phyloP scores from a whole-genome alignment of 2,329 filamentous ascomycete species.

The Leptographium radiaticola region DNA sequence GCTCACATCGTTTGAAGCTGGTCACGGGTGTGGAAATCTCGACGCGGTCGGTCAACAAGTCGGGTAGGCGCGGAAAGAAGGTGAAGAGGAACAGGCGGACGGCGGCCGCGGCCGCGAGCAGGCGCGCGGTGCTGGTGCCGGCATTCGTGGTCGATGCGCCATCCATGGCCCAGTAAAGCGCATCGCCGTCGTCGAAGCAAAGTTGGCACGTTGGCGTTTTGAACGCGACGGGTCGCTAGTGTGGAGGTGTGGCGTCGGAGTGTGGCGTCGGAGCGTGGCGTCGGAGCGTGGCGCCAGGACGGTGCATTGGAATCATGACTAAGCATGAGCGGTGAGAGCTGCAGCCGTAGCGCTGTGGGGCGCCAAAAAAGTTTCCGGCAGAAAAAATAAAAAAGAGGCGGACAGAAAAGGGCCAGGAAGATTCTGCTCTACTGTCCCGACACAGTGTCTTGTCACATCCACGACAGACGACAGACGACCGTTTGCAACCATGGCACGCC shows the following conservation, averaged over 20 bases:
- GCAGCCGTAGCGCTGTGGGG: background rate
- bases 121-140: constrained; percentile 37
- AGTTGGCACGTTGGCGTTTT: background rate
- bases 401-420: background rate
- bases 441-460: too few relatives aligned
- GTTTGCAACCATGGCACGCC: constrained; percentile 44
- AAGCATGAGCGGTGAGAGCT: background rate
- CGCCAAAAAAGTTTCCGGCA: constrained; percentile 3
- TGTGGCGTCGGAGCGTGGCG: background rate
- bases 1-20: constrained; percentile 89
- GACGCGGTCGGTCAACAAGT: constrained; percentile 77
- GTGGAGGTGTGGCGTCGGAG: background rate
- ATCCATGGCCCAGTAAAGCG: constrained; percentile 8
- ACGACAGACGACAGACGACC: too few relatives aligned
- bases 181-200: background rate
- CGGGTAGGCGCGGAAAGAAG: constrained; percentile 69
- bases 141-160: constrained; percentile 10
- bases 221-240: too few relatives aligned
- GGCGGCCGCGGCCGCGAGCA: constrained; percentile 65
- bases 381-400: constrained; percentile 1
- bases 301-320: background rate
- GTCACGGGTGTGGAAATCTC: constrained; percentile 95
- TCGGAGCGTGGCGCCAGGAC: background rate
- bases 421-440: background rate
- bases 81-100: constrained; percentile 70